phyloP scores from a whole-genome alignment of 2,329 filamentous ascomycete genomes.

The Aspergillus udagawae region DNA sequence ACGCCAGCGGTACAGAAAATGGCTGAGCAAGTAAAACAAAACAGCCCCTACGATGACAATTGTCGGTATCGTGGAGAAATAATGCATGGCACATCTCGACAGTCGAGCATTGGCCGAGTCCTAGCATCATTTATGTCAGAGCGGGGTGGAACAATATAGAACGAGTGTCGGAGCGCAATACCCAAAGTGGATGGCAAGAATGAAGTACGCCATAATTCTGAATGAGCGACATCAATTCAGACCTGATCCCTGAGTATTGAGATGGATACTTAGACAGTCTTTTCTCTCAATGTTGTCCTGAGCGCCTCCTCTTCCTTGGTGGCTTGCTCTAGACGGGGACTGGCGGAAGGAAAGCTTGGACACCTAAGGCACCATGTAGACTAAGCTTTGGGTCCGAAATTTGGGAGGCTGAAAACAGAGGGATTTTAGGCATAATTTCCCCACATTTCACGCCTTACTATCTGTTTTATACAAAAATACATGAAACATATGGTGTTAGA shows the following conservation, averaged over 20 bases:
- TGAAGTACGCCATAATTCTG: conserved; percentile 4
- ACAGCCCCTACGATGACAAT: conserved; percentile 23
- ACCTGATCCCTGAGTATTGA: neutral
- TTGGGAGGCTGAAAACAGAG: neutral
- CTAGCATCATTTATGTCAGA: conserved; percentile 20
- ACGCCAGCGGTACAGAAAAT: conserved; percentile 22
- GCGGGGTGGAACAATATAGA: neutral
- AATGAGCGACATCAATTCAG: conserved; percentile 5
- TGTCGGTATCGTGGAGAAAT: conserved; percentile 28
- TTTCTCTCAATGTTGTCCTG: neutral
- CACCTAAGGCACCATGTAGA: neutral
- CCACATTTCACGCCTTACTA: neutral
- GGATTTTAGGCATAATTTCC: neutral
- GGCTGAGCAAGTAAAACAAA: conserved; percentile 25
- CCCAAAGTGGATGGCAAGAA: conserved; percentile 18
- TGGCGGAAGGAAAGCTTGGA: neutral
- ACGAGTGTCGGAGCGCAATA: neutral
- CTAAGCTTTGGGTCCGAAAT: neutral
- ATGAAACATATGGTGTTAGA: neutral
- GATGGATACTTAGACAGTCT: neutral
- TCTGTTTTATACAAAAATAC: neutral
- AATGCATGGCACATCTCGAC: conserved; percentile 32
- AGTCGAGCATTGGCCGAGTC: conserved; percentile 35
- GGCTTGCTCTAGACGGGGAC: neutral
- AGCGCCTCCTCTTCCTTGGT: neutral